Base-by-base conservation (phyloP, 2,329 filamentous ascomycete genomes). In the Fusarium avenaceum region DNA sequence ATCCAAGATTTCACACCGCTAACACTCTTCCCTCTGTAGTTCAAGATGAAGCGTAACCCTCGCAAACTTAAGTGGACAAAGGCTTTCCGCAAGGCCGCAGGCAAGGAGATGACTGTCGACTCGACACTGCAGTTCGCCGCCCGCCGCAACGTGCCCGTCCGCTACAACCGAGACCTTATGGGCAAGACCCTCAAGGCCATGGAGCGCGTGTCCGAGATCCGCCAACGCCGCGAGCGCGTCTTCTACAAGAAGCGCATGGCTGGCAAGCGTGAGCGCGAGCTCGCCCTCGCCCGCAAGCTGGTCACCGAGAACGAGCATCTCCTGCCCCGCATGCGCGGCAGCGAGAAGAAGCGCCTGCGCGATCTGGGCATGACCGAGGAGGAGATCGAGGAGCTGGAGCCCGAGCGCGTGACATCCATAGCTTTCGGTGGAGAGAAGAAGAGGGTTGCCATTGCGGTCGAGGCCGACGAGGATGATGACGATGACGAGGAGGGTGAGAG, bases 21-120 rank as follows among this genome's bases (percentile, higher is more conserved):
- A 53, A 70, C 61, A 53, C 26, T 35, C 6, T 35, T 39, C 44
- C 38, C 39, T 49, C 22, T 52, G 61, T 70, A 89, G 85, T 97
- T 96, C 88, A 96, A 96, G 83, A 97, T 97, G 93, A 97, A 97
- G 91, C 90, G 96, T 72, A 97, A 98, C 83, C 94, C 95, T 35
- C 90, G 95, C 79, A 97, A 97, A 82, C 88, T 98, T 74, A 96
- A 94, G 82, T 97, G 95, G 96, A 97, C 95, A 67, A 97, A 97
- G 86, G 90, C 93, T 52, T 95, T 94, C 87, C 91, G 94, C 76
- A 91, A 90, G 78, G 79, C 78, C 19, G 90, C 92, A 59, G 93
- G 93, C 83, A 96, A 94, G 84, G 86, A 89, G 78, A 89, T 97
- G 93, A 92, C 92, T 58, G 94, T 98, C 81, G 96, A 99, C 86